phyloP scores from a whole-genome alignment of 2,329 filamentous ascomycete genomes.

The Ramularia endophylla region DNA sequence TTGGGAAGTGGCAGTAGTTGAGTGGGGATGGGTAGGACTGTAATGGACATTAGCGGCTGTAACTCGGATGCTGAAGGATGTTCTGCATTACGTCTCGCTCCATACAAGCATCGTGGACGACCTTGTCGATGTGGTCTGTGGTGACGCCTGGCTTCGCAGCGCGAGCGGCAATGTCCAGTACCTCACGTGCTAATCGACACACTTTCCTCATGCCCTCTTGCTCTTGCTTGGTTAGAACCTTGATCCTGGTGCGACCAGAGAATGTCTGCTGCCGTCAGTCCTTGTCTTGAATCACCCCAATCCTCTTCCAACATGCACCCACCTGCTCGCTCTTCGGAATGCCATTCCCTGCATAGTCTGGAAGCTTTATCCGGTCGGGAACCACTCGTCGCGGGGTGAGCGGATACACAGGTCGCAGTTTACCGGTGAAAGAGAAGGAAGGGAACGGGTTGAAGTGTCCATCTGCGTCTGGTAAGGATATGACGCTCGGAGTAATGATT shows the following conservation, averaged over 20 bases:
- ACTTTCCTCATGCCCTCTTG: slow-evolving; percentile 91
- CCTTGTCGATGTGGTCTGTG: slow-evolving; percentile 89
- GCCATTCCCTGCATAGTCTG: slow-evolving; percentile 84
- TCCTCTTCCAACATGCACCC: slow-evolving; percentile 37
- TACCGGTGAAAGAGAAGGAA: slow-evolving; percentile 73
- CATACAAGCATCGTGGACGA: slow-evolving; percentile 91
- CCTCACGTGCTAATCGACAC: slow-evolving; percentile 79
- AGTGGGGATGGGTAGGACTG: slow-evolving; percentile 92
- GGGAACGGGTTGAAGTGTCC: slow-evolving; percentile 91
- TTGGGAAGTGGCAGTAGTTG: slow-evolving; percentile 95
- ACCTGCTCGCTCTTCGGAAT: slow-evolving; percentile 65
- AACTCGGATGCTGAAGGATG: background rate
- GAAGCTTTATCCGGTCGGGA: slow-evolving; percentile 72
- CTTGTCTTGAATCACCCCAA: background rate
- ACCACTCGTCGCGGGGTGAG: slow-evolving; percentile 67
- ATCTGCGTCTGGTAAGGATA: slow-evolving; percentile 84
- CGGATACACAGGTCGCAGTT: slow-evolving; percentile 66
- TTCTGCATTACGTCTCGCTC: slow-evolving; percentile 70
- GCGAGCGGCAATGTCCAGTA: slow-evolving; percentile 83
- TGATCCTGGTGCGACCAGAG: slow-evolving; percentile 68
- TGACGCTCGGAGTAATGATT: slow-evolving; percentile 69
- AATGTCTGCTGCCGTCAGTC: slow-evolving; percentile 36
- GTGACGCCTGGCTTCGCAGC: slow-evolving; percentile 86
- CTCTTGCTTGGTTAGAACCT: slow-evolving; percentile 70
- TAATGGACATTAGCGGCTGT: slow-evolving; percentile 10